Evolutionary conservation across 805 yeast species (phyloP).

Genomic region (Suhomyces pyralidae): DNA sequence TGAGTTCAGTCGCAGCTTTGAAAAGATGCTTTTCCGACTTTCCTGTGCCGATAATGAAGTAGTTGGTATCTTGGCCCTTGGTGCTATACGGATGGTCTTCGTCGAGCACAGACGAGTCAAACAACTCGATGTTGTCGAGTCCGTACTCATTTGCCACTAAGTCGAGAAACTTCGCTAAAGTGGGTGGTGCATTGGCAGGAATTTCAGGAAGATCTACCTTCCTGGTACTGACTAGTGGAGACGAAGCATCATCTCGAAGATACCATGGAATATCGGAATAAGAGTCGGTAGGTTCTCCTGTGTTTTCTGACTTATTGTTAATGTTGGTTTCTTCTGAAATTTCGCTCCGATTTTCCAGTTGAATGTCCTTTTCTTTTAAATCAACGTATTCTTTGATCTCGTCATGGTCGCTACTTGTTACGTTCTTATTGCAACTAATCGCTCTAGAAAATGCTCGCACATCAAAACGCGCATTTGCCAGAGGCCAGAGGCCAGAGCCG

Average conservation of each 20-base stretch:
- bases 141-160: constrained; percentile 62
- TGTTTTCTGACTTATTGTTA: not conserved
- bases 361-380: not conserved
- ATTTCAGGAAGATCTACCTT: constrained; percentile 47
- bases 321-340: not conserved
- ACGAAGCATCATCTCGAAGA: constrained; percentile 42
- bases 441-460: not conserved
- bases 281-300: not conserved
- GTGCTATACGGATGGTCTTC: constrained; percentile 28
- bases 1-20: constrained; percentile 62
- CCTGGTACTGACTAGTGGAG: constrained; percentile 23
- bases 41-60: constrained; percentile 65
- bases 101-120: constrained; percentile 54
- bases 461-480: not conserved
- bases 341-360: not conserved
- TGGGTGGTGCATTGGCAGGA: constrained; percentile 58
- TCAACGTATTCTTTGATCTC: not conserved
- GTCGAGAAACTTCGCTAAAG: constrained; percentile 44
- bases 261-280: constrained; percentile 55
- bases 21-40: constrained; percentile 72
- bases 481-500: not conserved
- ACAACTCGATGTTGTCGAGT: constrained; percentile 54
- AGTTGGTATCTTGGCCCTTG: constrained; percentile 28
- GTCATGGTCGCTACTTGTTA: not conserved
- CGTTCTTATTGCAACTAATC: not conserved